Evolutionary conservation across 2,329 filamentous ascomycete genomes (phyloP).

Genomic region (Albophoma yamanashiensis): DNA sequence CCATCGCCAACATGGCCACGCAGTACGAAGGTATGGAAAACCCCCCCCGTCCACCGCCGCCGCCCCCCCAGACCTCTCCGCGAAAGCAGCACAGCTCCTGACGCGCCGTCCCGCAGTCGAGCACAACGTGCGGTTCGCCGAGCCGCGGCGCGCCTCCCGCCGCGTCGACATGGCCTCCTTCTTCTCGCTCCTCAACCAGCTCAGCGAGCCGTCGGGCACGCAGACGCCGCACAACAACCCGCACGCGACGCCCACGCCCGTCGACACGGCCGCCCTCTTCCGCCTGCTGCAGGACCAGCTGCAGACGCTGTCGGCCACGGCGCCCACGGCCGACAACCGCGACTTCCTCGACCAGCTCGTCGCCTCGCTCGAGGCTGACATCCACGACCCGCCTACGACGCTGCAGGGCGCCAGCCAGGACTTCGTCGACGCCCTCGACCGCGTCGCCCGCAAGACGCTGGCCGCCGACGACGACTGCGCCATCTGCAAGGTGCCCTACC

Average conservation of each 20-base stretch:
- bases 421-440: slow-evolving; percentile 49
- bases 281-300: slow-evolving; percentile 50
- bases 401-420: slow-evolving; percentile 46
- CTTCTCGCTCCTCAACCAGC: slow-evolving; percentile 43
- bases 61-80: not conserved
- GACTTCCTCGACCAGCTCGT: slow-evolving; percentile 40
- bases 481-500: slow-evolving; percentile 51
- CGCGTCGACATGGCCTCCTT: slow-evolving; percentile 56
- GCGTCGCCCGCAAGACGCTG: slow-evolving; percentile 42
- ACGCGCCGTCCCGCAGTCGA: slow-evolving; percentile 36
- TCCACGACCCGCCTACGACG: slow-evolving; percentile 38
- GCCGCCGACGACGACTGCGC: slow-evolving; percentile 43
- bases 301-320: slow-evolving; percentile 35
- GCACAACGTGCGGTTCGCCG: slow-evolving; percentile 45
- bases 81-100: not conserved
- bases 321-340: slow-evolving; percentile 38
- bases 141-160: slow-evolving; percentile 31
- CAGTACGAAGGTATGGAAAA: slow-evolving; percentile 42
- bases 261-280: slow-evolving; percentile 46
- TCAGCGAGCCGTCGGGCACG: slow-evolving; percentile 27
- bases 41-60: too few relatives aligned
- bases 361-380: slow-evolving; percentile 34
- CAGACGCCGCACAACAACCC: slow-evolving; percentile 36
- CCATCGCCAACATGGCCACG: slow-evolving; percentile 33
- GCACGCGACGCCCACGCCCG: slow-evolving; percentile 48